Base-by-base conservation (phyloP, 2,329 filamentous ascomycete species). In the Cercospora janseana region DNA sequence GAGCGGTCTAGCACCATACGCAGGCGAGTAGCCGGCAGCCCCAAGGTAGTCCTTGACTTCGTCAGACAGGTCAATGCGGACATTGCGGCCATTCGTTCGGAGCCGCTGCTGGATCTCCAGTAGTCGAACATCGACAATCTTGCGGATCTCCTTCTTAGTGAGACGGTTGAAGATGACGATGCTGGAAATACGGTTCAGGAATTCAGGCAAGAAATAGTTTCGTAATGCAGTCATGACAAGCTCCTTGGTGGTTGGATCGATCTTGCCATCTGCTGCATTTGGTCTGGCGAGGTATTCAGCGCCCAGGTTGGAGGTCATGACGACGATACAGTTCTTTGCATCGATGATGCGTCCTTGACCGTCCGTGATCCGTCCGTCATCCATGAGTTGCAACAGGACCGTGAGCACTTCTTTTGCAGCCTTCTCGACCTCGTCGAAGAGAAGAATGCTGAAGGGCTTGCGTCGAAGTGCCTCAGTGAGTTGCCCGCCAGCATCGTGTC, bases 351-450 rank as follows among this genome's bases (percentile, higher is more conserved):
- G 84, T 67, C 93, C 93, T 80, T 97, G 94, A 40, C 93, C 93
- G 66, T 98, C 93, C 10, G 93, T 98, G 71, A 98, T 97, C 64
- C 93, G 90, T 23, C 93, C 93, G 66, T 98, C 93, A 65, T 98
- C 93, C 90, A 98, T 97, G 65, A 98, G 88, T 71, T 98, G 93
- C n/a, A 98, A 82, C 28, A 98, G 82, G 12, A 98, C 93, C 1
- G 93, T 98, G 34, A 98, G 77, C 1, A 98, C 83, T 73, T 98
- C 93, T 75, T 98, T 98, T 56, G 93, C 93, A 1, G 93, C 92
- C 77, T 98, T 98, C 73, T 98, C 93, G 12, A 97, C 89, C 72
- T 98, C 93, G 63, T 98, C 93, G 62, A 98, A 98, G 6, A 98
- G 82, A 2, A 98, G 78, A 66, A 98, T 98, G 1, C 93, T 97